phyloP scores from a whole-genome alignment of 345 rosid genomes.

The Eucalyptus camaldulensis region DNA sequence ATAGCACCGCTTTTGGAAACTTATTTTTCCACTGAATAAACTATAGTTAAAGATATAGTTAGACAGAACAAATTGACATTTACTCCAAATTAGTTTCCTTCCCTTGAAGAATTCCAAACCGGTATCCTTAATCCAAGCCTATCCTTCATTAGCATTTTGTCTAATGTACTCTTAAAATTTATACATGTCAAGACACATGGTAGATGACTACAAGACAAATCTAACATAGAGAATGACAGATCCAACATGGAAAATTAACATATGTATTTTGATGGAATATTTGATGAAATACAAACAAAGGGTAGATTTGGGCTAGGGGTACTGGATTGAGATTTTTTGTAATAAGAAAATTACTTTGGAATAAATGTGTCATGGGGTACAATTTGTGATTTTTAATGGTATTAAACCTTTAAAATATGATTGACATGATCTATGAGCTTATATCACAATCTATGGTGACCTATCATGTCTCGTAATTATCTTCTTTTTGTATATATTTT shows the following conservation, averaged over 20 bases:
- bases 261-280: neutral
- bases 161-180: neutral
- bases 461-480: neutral
- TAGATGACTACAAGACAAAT: neutral
- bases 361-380: neutral
- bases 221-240: neutral
- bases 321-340: neutral
- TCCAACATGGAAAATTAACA: neutral
- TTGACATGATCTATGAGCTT: neutral
- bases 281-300: neutral
- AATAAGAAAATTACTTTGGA: neutral
- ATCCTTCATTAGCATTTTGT: neutral
- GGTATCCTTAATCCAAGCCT: neutral
- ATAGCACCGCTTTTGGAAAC: neutral
- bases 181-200: neutral
- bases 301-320: neutral
- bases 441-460: neutral
- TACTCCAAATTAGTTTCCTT: neutral
- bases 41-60: neutral
- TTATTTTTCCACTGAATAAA: neutral
- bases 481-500: neutral
- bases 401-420: neutral
- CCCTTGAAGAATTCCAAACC: neutral
- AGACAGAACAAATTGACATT: neutral
- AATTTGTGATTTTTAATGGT: neutral